Conservation (phyloP, 805 yeast species). For the Saccharomycopsis selenospora region DNA sequence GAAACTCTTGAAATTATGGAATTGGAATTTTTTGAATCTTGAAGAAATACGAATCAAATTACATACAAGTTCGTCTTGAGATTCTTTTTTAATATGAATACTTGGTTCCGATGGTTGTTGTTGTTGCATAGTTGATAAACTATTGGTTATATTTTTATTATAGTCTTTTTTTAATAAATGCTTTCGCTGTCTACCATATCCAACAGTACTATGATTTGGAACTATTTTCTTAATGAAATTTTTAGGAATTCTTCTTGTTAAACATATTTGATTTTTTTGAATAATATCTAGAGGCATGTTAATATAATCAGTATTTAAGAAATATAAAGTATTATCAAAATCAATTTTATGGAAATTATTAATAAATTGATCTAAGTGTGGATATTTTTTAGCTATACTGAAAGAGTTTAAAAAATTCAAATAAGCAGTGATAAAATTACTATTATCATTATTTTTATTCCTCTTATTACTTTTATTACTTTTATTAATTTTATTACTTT, state of each 20-base stretch:
- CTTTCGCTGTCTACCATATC: slow-evolving; percentile 2
- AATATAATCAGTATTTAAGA: neutral
- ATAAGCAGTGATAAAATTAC: neutral
- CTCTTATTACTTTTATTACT: too few species aligned
- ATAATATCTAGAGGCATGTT: neutral
- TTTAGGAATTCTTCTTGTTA: neutral
- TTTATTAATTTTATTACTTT: too few species aligned
- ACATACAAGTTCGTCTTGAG: neutral
- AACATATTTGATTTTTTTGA: neutral
- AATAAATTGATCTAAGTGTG: neutral
- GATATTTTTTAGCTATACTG: neutral
- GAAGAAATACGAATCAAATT: neutral
- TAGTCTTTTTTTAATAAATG: neutral
- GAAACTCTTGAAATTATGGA: neutral
- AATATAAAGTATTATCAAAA: neutral
- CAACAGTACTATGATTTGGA: neutral
- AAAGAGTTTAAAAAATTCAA: neutral
- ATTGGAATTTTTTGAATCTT: neutral
- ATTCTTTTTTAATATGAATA: neutral
- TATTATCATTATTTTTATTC: too few species aligned
- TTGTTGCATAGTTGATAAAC: neutral
- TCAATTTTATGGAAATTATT: neutral
- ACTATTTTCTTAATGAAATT: neutral
- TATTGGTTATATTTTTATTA: neutral
- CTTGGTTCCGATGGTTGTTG: neutral